Base-by-base conservation (phyloP, 1,139 yeast genomes). In the Lodderomyces metapsilosis region DNA sequence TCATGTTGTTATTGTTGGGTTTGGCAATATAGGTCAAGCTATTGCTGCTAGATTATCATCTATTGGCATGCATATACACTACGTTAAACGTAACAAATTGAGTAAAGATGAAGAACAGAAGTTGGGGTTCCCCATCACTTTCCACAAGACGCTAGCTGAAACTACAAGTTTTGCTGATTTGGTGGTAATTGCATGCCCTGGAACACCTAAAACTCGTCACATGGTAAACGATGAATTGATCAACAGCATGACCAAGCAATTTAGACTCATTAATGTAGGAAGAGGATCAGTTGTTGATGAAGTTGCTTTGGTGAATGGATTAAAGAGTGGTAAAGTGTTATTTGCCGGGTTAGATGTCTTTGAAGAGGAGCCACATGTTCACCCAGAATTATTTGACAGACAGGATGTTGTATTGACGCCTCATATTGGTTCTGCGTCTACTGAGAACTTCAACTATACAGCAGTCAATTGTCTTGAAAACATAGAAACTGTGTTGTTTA, bases 281-380 rank as follows among this genome's bases (percentile, higher is more conserved):
- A 72, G 94, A 49, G 94, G 94, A 1, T 59, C 74, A 4, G 78
- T 88, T 23, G 71, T 89, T 44, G 84, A 88, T 54, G 95, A 87
- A 53, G 70, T 72, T 16, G 95, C 84, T 1, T 67, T 89, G 39
- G 76, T 87, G 2, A 70, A 67, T 8, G 95, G 88, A 0, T 68
- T 89, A 45, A 72, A 81, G 48, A 57, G 71, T 3, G 95, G 94
- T 1, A 80, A 84, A 45, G 72, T 89, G 3, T 61, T 74, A 17
- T 78, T 83, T 54, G 92, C 84, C 12, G 97, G 96, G 0, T 65
- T 88, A 36, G 96, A 88, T 54, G 96, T 88, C 4, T 87, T 70
- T 61, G 85, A 81, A 52, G 59, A 75, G 31, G 96, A 88, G 60
- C 91, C 91, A 3, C 41, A 46, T 1, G 72, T 84, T 10, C 74